phyloP scores from a whole-genome alignment of 1,139 yeast genomes.

The Wickerhamomyces sp. region DNA sequence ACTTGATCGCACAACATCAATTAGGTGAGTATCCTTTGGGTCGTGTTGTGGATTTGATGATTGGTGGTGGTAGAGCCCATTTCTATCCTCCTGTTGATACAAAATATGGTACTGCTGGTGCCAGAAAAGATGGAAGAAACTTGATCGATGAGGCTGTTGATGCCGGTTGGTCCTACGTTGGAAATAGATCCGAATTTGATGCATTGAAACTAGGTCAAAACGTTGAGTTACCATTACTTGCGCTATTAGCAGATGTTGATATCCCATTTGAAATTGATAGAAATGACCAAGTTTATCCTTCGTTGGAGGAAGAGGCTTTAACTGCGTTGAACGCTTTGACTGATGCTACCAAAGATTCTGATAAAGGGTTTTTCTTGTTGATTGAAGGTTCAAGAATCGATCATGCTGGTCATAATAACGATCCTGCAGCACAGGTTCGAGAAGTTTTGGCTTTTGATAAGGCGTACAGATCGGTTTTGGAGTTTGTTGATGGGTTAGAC shows the following conservation, averaged over 20 bases:
- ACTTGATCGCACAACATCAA: slow-evolving; percentile 80
- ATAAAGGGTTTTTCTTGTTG: slow-evolving; percentile 73
- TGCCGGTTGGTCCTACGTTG: slow-evolving; percentile 65
- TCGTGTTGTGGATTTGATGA: slow-evolving; percentile 68
- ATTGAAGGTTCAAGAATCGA: slow-evolving; percentile 89
- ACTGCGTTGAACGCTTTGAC: slow-evolving; percentile 65
- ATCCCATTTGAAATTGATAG: slow-evolving; percentile 82
- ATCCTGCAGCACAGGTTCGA: slow-evolving; percentile 81
- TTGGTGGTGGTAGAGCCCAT: slow-evolving; percentile 88
- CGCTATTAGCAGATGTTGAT: slow-evolving; percentile 63
- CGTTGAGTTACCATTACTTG: slow-evolving; percentile 65
- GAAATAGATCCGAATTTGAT: slow-evolving; percentile 53
- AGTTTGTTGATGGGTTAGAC: slow-evolving; percentile 58
- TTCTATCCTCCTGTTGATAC: slow-evolving; percentile 44
- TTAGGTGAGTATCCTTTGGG: slow-evolving; percentile 77
- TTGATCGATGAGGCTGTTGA: slow-evolving; percentile 54
- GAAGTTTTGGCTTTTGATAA: slow-evolving; percentile 75
- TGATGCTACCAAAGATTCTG: slow-evolving; percentile 60
- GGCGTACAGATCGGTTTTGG: slow-evolving; percentile 63
- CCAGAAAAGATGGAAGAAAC: slow-evolving; percentile 62
- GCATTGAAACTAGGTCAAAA: slow-evolving; percentile 48
- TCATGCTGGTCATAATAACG: slow-evolving; percentile 88
- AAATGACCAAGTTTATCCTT: slow-evolving; percentile 51
- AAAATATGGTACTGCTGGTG: slow-evolving; percentile 42
- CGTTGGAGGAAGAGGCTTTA: slow-evolving; percentile 65